These are phyloP conservation scores for Fennellomyces sp. DNA, from an alignment of 371 early-diverging fungal genomes.

Conservation along the genomic window DNA sequence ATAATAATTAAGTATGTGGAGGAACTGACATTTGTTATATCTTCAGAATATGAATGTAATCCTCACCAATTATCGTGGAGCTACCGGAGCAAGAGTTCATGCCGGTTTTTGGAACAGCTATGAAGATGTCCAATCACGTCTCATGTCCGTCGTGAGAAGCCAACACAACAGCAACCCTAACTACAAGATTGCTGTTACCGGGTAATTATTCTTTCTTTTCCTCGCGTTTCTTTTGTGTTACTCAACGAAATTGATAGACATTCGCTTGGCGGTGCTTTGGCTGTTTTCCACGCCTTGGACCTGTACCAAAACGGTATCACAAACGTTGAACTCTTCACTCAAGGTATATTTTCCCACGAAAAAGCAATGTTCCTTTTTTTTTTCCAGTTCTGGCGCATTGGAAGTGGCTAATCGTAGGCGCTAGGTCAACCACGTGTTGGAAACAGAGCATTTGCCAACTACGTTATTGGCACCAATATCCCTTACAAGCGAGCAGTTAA, in stretches of 20 bases:
- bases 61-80: constrained; percentile 11
- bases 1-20: no score
- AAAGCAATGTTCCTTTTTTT: no score
- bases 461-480: constrained; percentile 18
- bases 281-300: constrained; percentile 18
- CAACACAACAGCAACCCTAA: constrained; percentile 14
- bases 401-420: background rate
- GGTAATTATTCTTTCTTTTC: constrained; percentile 1
- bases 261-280: constrained; percentile 24
- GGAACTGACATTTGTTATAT: background rate
- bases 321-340: background rate
- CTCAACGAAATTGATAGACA: constrained; percentile 5
- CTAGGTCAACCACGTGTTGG: constrained; percentile 25
- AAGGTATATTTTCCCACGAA: background rate
- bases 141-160: background rate
- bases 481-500: constrained; percentile 15
- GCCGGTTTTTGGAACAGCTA: constrained; percentile 18
- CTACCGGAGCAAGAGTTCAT: constrained; percentile 17
- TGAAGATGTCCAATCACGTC: constrained; percentile 11
- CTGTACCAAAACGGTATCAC: constrained; percentile 17
- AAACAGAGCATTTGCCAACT: constrained; percentile 21
- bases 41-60: constrained; percentile 16
- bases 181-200: constrained; percentile 21
- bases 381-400: no score
- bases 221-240: background rate